Evolutionary conservation across 192 early-diverging fungal genomes (phyloP).

Genomic region (Rhizophagus clarus): DNA sequence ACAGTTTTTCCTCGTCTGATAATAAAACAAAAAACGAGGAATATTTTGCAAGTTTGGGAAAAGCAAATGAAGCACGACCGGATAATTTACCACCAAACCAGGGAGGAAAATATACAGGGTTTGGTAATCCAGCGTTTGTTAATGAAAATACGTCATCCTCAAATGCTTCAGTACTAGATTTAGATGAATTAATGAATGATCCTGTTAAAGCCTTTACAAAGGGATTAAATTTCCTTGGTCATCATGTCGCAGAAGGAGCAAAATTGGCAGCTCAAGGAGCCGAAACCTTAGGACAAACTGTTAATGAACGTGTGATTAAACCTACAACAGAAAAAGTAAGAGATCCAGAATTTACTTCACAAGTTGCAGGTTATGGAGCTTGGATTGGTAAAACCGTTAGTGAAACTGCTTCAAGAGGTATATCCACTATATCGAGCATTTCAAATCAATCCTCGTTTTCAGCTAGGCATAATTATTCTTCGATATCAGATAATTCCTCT

Average conservation of each 20-base stretch:
- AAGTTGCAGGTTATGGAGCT: constrained; percentile 62
- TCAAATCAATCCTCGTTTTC: constrained; percentile 32
- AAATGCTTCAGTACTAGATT: constrained; percentile 34
- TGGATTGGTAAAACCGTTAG: constrained; percentile 57
- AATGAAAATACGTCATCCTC: constrained; percentile 36
- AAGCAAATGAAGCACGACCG: constrained; percentile 55
- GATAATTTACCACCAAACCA: constrained; percentile 73
- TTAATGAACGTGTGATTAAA: constrained; percentile 68
- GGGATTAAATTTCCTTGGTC: constrained; percentile 66
- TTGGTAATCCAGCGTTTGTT: constrained; percentile 59
- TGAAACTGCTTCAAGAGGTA: constrained; percentile 39
- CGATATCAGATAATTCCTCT: constrained; percentile 35
- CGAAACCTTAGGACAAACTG: constrained; percentile 42
- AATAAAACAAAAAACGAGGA: constrained; percentile 74
- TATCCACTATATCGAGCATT: constrained; percentile 38
- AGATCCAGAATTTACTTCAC: constrained; percentile 66
- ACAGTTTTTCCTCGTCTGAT: constrained; percentile 28
- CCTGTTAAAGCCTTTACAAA: constrained; percentile 67
- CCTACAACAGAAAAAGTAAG: constrained; percentile 63
- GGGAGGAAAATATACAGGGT: constrained; percentile 76
- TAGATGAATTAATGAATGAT: constrained; percentile 68
- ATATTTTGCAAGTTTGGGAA: constrained; percentile 73
- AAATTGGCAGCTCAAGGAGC: constrained; percentile 53
- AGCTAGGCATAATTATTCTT: constrained; percentile 29
- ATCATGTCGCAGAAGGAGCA: constrained; percentile 59